Base-by-base conservation (phyloP, 129 eudicot genomes). In the Chrysanthemum lavandulifolium region DNA sequence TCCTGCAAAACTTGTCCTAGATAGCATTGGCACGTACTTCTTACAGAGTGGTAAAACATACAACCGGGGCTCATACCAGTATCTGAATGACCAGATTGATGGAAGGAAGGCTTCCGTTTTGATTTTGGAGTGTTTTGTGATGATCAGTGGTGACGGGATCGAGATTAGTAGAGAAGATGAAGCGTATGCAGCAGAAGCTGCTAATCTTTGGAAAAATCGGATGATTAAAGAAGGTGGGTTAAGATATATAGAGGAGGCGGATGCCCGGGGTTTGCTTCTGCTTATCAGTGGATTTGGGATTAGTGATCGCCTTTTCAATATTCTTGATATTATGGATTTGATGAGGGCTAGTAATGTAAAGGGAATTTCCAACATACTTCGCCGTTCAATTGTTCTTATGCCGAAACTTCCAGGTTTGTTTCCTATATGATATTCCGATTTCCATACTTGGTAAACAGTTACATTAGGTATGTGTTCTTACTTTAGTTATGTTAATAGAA, bases 201-300 rank as follows among this genome's bases (percentile, higher is more conserved):
- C 89, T 5, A 25, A 47, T 27, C 79, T 57, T 9, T 91, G 97
- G 97, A 74, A 82, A 80, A 84, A 76, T 43, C 78, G 95, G 65
- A 78, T 88, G 67, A 70, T 80, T 5, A 13, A 4, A 14, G 95
- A 91, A 82, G 95, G 91, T 63, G 88, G 91, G 29, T 8, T 85
- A 61, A 52, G 59, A 6, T 57, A 54, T 36, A 86, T 82, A 61
- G 67, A 72, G 27, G 86, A 85, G 77, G 25, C 65, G 18, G 97
- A 91, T 82, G 89, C 97, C n/a, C 55, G 85, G 64, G 97, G 97
- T 31, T 83, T 91, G 75, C 84, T 91, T 25, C 27, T 87, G 70
- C 73, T 91, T 58, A 66, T 91, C 40, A 77, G 91, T 45, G 77
- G 97, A 61, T 91, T 83, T 71, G 97, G 97, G 48, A 70, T 91